Base-by-base conservation (phyloP, 495 filamentous ascomycete genomes). In the Penicillium pancosmium region DNA sequence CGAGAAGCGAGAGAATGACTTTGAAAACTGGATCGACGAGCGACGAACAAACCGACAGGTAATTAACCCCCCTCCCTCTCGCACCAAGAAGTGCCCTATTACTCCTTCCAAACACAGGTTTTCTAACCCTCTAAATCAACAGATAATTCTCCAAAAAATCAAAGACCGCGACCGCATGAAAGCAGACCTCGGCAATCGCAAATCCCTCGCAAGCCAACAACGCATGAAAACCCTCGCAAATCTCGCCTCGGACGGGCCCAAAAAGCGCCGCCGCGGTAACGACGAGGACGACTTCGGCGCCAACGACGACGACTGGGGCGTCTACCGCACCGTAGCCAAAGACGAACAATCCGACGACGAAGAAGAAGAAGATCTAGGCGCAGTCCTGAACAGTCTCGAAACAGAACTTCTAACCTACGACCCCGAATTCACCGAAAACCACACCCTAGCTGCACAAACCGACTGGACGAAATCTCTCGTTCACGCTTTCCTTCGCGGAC, bases 141-240 rank as follows among this genome's bases (percentile, higher is more conserved):
- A 85, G 77, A 67, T 77, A 33, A 78, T 92, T 12, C 75, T 98
- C 1, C 84, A 89, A 69, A 90, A 83, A 68, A 93, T 98, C 73
- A 96, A 96, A 71, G 95, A 98, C 56, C 87, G 93, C 31, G 91
- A 96, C 59, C 83, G 94, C 21, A 82, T 97, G 53, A 96, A 94
- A 72, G 88, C 89, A 1, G 94, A 98, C 65, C 82, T 97, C 0
- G 91, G 92, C 25, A 97, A 98, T 70, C 89, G 94, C 59, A 98
- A 98, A 70, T 97, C 92, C 1, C 84, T 97, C 11, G 95, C 95
- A 11, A 91, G 86, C 54, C 94, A 97, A 66, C 92, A 94, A 78
- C 90, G 94, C 31, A 98, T 98, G 94, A 97, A 98, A 75, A 91
- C 85, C 15, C 88, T 98, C n/a, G 95, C 94, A 41, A 97, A 96